Conservation (phyloP, 768 basidiomycete species). For the Kwoniella sp. region DNA sequence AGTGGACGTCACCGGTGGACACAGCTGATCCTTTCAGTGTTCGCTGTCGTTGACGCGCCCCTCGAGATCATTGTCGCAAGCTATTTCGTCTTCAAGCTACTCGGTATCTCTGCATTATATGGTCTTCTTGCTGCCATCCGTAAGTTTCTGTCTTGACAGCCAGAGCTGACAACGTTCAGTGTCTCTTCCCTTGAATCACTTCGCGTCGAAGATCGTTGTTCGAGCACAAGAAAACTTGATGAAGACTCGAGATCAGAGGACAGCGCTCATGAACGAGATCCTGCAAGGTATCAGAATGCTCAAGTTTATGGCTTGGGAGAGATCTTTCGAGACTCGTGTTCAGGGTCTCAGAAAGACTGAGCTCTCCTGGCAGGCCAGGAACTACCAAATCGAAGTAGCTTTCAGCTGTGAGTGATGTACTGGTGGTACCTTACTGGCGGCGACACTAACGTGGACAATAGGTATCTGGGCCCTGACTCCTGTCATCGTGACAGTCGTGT, state of each 20-base stretch:
- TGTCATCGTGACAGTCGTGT: slow-evolving; percentile 61
- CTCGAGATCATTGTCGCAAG: slow-evolving; percentile 68
- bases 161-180: slow-evolving; percentile 38
- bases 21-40: slow-evolving; percentile 20
- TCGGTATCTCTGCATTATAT: slow-evolving; percentile 60
- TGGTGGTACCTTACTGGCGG: too few species aligned
- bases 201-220: slow-evolving; percentile 76
- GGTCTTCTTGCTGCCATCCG: slow-evolving; percentile 75
- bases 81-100: slow-evolving; percentile 73
- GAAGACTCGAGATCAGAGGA: slow-evolving; percentile 89
- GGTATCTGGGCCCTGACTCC: slow-evolving; percentile 63
- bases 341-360: slow-evolving; percentile 75
- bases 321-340: slow-evolving; percentile 78
- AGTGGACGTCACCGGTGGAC: slow-evolving; percentile 2
- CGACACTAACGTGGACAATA: background rate
- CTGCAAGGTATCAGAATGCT: slow-evolving; percentile 88
- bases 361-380: slow-evolving; percentile 78
- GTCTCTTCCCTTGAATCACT: slow-evolving; percentile 75
- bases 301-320: slow-evolving; percentile 96
- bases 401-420: slow-evolving; percentile 39
- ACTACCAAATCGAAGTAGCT: slow-evolving; percentile 78
- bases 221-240: slow-evolving; percentile 79
- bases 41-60: slow-evolving; percentile 48
- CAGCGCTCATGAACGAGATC: slow-evolving; percentile 88
- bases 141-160: slow-evolving; percentile 23